These are phyloP conservation scores for Trichoderma breve DNA, from an alignment of 2,329 filamentous ascomycete species.

Conservation along the genomic window DNA sequence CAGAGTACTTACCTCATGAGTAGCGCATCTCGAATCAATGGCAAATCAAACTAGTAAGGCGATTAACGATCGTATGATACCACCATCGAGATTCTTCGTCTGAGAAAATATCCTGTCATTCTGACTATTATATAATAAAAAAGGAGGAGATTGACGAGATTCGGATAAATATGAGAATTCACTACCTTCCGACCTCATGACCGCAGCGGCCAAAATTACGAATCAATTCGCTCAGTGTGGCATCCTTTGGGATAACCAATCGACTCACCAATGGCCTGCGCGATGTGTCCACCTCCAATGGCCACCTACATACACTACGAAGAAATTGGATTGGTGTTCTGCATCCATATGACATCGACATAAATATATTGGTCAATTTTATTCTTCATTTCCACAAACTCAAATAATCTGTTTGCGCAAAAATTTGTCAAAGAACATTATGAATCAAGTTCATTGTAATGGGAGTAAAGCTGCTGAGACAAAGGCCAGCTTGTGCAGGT, in stretches of 20 bases:
- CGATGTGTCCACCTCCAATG: not conserved
- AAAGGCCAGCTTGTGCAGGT: not conserved
- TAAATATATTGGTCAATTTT: not conserved
- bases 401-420: not conserved
- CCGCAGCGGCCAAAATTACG: not conserved
- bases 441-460: no score
- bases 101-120: not conserved
- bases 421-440: not conserved
- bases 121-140: not conserved
- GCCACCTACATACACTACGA: not conserved
- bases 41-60: slow-evolving; percentile 10
- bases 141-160: not conserved
- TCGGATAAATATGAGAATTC: not conserved
- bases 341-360: not conserved
- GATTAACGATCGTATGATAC: not conserved
- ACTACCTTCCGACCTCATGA: slow-evolving; percentile 1
- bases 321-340: not conserved
- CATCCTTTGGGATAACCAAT: no score
- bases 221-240: no score
- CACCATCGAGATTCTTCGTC: not conserved
- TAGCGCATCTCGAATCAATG: slow-evolving; percentile 19
- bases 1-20: not conserved
- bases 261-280: no score
- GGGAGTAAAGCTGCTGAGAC: no score
- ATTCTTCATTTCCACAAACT: not conserved